Conservation (phyloP, 2,329 filamentous ascomycete species). For the Epichloe sylvatica region DNA sequence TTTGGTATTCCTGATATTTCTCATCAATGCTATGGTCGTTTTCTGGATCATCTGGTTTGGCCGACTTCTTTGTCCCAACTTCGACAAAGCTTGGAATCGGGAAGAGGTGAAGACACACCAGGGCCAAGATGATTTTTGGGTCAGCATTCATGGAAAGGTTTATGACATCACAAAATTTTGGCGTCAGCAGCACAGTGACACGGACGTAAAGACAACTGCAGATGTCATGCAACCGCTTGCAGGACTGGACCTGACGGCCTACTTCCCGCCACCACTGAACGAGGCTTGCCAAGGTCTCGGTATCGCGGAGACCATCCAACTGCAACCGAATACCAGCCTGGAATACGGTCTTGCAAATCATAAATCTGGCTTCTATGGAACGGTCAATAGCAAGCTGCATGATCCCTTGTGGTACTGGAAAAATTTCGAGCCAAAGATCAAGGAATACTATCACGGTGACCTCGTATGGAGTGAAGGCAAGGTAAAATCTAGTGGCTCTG, state of each 20-base stretch:
- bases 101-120: slow-evolving; percentile 57
- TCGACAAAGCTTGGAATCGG: slow-evolving; percentile 72
- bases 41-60: slow-evolving; percentile 92
- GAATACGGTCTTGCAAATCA: slow-evolving; percentile 47
- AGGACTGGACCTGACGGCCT: slow-evolving; percentile 67
- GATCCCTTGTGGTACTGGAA: slow-evolving; percentile 63
- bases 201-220: slow-evolving; percentile 40
- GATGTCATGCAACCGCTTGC: slow-evolving; percentile 63
- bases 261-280: slow-evolving; percentile 68
- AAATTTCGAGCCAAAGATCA: slow-evolving; percentile 63
- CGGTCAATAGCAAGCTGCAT: slow-evolving; percentile 43
- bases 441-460: slow-evolving; percentile 75
- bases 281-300: slow-evolving; percentile 63
- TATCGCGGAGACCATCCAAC: slow-evolving; percentile 36
- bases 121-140: slow-evolving; percentile 66
- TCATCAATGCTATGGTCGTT: slow-evolving; percentile 69
- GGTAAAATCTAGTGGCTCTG: slow-evolving; percentile 51
- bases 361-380: slow-evolving; percentile 49
- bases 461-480: slow-evolving; percentile 54
- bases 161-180: slow-evolving; percentile 90
- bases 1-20: slow-evolving; percentile 61
- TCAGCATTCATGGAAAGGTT: slow-evolving; percentile 74
- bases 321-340: slow-evolving; percentile 53
- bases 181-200: slow-evolving; percentile 72
- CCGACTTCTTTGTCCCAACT: slow-evolving; percentile 74